Evolutionary conservation across 768 basidiomycete genomes (phyloP).

Genomic region (Russula griseocarnosa): DNA sequence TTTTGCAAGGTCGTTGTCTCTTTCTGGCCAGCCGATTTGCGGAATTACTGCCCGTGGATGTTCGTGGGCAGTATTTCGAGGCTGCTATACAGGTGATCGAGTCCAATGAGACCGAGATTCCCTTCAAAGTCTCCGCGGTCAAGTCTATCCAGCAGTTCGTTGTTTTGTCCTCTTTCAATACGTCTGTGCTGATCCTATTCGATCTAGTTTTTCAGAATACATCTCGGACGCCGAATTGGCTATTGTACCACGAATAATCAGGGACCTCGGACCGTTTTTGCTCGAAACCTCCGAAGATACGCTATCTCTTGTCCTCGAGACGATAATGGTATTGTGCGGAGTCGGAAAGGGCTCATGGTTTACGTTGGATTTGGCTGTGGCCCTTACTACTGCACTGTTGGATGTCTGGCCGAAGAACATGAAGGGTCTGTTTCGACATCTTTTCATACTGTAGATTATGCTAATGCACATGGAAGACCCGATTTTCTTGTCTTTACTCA

Average conservation of each 20-base stretch:
- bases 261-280: constrained; percentile 81
- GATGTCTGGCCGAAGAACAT: constrained; percentile 85
- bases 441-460: constrained; percentile 6
- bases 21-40: constrained; percentile 92
- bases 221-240: constrained; percentile 58
- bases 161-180: neutral
- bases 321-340: constrained; percentile 73
- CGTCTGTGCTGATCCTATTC: constrained; percentile 14
- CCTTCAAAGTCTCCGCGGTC: constrained; percentile 91
- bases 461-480: constrained; percentile 56
- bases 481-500: constrained; percentile 46
- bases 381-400: constrained; percentile 62
- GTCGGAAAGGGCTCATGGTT: constrained; percentile 73
- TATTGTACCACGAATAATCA: constrained; percentile 69
- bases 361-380: constrained; percentile 57
- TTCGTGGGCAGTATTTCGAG: constrained; percentile 82
- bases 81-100: constrained; percentile 86
- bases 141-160: constrained; percentile 89
- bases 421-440: constrained; percentile 52
- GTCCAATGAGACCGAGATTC: constrained; percentile 62
- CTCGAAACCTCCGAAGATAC: constrained; percentile 80
- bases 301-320: constrained; percentile 81
- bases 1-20: constrained; percentile 91
- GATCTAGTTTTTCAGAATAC: constrained; percentile 63
- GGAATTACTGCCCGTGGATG: constrained; percentile 60